Evolutionary conservation across 2,329 filamentous ascomycete genomes (phyloP).

Genomic region (Clonostachys rosea): DNA sequence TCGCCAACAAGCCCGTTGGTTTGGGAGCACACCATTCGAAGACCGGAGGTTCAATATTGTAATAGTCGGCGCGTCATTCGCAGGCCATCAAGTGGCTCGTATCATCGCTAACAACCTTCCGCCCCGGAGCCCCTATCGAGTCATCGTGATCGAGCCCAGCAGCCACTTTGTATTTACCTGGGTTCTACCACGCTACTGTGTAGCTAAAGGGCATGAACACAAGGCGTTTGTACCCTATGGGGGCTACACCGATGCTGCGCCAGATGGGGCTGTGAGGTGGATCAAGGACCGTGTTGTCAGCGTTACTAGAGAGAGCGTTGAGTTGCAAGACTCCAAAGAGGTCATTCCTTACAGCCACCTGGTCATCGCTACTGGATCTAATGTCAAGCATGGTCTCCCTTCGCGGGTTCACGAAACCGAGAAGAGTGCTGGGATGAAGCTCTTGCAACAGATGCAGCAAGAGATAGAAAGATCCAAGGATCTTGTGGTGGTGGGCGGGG

Average conservation of each 20-base stretch:
- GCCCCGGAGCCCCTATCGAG: conserved; percentile 32
- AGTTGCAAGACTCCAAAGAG: conserved; percentile 31
- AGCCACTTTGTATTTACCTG: conserved; percentile 53
- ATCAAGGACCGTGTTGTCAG: conserved; percentile 33
- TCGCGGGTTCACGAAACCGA: conserved; percentile 37
- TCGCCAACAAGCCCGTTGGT: too few relatives aligned
- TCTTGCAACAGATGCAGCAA: conserved; percentile 36
- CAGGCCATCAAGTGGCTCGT: conserved; percentile 38
- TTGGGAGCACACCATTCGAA: too few relatives aligned
- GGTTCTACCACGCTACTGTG: conserved; percentile 48
- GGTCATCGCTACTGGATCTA: conserved; percentile 52
- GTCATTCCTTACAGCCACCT: conserved; percentile 48
- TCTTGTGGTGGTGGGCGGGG: conserved; percentile 51
- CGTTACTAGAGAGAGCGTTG: conserved; percentile 29
- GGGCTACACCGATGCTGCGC: conserved; percentile 19
- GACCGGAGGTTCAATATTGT: conserved; percentile 30
- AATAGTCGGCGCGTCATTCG: conserved; percentile 49
- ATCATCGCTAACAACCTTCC: conserved; percentile 38
- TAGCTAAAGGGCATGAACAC: conserved; percentile 45
- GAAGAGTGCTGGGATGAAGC: conserved; percentile 27
- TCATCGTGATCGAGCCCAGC: conserved; percentile 50
- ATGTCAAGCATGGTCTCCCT: conserved; percentile 24
- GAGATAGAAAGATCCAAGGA: conserved; percentile 33
- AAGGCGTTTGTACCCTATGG: conserved; percentile 58
- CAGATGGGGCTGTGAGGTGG: conserved; percentile 21